A percentile compares a stretch with the other conserved stretches of the same genome.
phyloP scores from a whole-genome alignment of 495 filamentous ascomycete genomes.

The Penicillium cataractarum region DNA sequence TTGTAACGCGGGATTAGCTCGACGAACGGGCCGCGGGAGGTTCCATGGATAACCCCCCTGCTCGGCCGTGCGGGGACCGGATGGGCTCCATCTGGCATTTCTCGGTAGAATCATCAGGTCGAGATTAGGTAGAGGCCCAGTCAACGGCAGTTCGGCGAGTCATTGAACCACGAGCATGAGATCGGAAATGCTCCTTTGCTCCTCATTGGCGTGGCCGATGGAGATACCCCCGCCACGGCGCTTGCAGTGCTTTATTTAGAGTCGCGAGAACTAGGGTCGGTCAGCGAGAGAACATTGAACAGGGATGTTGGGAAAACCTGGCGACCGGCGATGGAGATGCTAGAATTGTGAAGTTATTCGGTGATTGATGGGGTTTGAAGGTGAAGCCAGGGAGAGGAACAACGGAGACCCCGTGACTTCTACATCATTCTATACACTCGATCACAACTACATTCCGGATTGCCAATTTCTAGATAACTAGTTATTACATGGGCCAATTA shows the following conservation, averaged over 20 bases:
- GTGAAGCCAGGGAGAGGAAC: neutral
- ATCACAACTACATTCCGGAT: no score
- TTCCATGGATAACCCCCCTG: conserved; percentile 5
- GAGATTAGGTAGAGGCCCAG: conserved; percentile 1
- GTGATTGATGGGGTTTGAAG: neutral
- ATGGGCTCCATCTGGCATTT: neutral
- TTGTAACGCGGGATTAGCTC: conserved; percentile 13
- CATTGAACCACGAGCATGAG: conserved; percentile 3
- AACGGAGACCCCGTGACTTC: neutral
- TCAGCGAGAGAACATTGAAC: neutral
- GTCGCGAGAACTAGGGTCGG: neutral
- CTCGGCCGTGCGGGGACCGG: neutral
- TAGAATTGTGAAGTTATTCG: neutral
- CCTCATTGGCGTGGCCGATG: conserved; percentile 7
- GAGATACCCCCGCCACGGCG: conserved; percentile 18
- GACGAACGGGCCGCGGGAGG: conserved; percentile 20
- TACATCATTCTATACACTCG: no score
- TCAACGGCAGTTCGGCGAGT: conserved; percentile 2
- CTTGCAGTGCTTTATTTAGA: conserved; percentile 24
- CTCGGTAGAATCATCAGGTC: neutral
- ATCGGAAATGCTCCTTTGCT: neutral
- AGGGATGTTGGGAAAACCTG: neutral
- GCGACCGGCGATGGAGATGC: neutral
- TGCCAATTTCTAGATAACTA: no score
- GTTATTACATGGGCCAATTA: no score